Conservation (phyloP, 1,284 basidiomycete species). For the Sparassis latifolia region DNA sequence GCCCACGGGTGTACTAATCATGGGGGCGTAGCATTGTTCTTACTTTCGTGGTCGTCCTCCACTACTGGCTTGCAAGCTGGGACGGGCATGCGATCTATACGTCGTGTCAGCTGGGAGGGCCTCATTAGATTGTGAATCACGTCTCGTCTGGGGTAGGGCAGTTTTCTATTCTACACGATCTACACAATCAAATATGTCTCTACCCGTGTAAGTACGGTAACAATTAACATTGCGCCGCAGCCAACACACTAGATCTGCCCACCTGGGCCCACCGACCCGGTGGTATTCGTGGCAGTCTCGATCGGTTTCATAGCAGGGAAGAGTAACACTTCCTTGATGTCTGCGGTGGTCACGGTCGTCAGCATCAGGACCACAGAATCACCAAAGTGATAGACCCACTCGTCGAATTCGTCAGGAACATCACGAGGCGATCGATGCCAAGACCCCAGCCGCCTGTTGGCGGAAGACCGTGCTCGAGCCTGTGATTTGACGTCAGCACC, state of each 20-base stretch:
- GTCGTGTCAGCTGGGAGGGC: no score
- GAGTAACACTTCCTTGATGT: conserved; percentile 85
- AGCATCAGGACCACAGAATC: conserved; percentile 11
- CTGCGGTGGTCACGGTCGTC: conserved; percentile 32
- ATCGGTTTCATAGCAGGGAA: conserved; percentile 91
- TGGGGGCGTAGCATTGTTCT: no score
- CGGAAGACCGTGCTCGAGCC: conserved; percentile 94
- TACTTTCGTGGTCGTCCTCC: no score
- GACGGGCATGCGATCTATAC: no score
- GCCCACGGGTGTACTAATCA: no score
- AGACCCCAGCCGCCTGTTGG: conserved; percentile 97
- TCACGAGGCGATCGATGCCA: conserved; percentile 90
- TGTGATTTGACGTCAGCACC: conserved; percentile 24
- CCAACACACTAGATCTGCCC: conserved; percentile 22
- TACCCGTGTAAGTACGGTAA: no score
- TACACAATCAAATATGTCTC: no score
- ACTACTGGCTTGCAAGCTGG: no score
- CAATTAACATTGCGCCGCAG: no score
- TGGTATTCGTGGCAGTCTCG: conserved; percentile 34
- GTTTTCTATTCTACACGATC: no score
- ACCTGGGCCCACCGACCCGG: conserved; percentile 22
- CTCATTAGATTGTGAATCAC: no score
- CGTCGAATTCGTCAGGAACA: conserved; percentile 91
- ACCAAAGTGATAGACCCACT: conserved; percentile 46
- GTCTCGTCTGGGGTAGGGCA: no score